phyloP scores from a whole-genome alignment of 805 yeast genomes.

The Yamadazyma kitorensis region DNA sequence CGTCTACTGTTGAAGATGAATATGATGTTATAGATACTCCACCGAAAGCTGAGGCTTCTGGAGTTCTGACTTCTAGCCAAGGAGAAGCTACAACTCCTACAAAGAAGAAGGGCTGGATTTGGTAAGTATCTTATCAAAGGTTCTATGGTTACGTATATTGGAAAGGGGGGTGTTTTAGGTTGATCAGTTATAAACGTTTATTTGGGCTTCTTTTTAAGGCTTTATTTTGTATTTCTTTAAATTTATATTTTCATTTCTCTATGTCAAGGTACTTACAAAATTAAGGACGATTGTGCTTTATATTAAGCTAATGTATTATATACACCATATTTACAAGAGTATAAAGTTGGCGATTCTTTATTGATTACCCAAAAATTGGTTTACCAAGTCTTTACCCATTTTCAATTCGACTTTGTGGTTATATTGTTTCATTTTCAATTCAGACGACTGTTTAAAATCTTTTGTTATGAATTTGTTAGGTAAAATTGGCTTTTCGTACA shows the following conservation, averaged over 20 bases:
- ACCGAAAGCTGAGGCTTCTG: conserved; percentile 6
- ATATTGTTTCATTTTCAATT: conserved; percentile 16
- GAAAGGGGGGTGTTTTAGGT: not conserved
- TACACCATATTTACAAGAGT: conserved; percentile 14
- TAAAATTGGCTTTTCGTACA: conserved; percentile 44
- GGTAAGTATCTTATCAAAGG: conserved; percentile 13
- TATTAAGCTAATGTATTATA: too few relatives aligned
- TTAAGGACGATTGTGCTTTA: too few relatives aligned
- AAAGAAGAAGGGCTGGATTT: conserved; percentile 20
- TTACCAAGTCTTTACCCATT: conserved; percentile 28
- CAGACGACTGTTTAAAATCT: conserved; percentile 23
- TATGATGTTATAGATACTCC: conserved; percentile 46
- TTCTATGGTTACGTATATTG: conserved; percentile 1
- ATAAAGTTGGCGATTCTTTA: too few relatives aligned
- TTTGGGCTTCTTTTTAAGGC: conserved; percentile 2
- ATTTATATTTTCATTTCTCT: conserved; percentile 1
- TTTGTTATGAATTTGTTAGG: conserved; percentile 39
- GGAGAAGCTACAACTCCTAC: not conserved
- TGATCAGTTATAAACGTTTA: not conserved
- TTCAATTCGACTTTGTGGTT: conserved; percentile 21
- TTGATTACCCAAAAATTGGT: conserved; percentile 28
- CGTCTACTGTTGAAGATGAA: conserved; percentile 22
- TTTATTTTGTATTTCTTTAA: not conserved
- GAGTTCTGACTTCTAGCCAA: not conserved
- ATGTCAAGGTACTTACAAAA: conserved; percentile 4